These are phyloP conservation scores for Trichosporon coremiiforme DNA, from an alignment of 1,284 basidiomycete species.

Conservation along the genomic window DNA sequence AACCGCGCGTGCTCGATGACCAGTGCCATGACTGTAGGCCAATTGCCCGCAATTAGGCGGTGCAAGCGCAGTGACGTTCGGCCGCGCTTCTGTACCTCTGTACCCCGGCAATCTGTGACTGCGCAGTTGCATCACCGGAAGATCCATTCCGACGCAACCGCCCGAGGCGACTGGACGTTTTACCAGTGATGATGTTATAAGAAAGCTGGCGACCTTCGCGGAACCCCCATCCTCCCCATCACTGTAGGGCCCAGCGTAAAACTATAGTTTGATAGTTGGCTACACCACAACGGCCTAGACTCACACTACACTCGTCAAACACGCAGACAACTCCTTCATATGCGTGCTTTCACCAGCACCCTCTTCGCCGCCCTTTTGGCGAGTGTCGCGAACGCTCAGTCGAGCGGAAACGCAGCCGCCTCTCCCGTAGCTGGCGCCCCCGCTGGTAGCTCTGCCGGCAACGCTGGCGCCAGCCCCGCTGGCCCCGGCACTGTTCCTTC, in stretches of 20 bases:
- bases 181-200: not conserved
- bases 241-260: not conserved
- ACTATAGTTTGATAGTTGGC: not conserved
- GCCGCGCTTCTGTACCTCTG: not conserved
- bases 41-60: not conserved
- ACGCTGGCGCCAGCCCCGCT: too few species aligned
- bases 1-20: conserved; percentile 7
- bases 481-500: not conserved
- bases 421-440: not conserved
- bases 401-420: not conserved
- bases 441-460: not conserved
- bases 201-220: not conserved
- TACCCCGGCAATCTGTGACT: conserved; percentile 5
- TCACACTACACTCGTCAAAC: not conserved
- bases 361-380: conserved; percentile 5
- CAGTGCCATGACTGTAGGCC: not conserved
- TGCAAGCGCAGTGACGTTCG: conserved; percentile 14
- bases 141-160: not conserved
- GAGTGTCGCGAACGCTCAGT: conserved; percentile 9
- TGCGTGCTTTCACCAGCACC: conserved; percentile 10
- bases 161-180: not conserved
- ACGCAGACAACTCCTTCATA: not conserved
- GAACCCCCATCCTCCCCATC: not conserved
- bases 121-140: conserved; percentile 12
- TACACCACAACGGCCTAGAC: not conserved